These are phyloP conservation scores for Microcyclospora tardicrescens DNA, from an alignment of 2,329 filamentous ascomycete genomes.

Conservation along the genomic window DNA sequence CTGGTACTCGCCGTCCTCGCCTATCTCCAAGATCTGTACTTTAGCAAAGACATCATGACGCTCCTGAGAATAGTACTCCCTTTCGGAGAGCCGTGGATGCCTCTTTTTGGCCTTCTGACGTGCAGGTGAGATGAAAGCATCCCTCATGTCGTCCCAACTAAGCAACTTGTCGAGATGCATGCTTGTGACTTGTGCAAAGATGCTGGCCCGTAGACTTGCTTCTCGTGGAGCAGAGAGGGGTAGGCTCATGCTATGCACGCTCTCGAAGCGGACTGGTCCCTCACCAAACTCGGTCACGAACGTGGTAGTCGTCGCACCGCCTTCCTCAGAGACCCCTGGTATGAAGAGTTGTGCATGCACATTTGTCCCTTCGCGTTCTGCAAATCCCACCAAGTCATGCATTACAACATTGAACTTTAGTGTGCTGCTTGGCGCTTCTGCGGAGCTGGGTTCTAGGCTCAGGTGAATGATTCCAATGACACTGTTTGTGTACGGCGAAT, in stretches of 20 bases:
- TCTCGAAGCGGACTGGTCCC: conserved; percentile 83
- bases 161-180: conserved; percentile 96
- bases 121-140: conserved; percentile 36
- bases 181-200: conserved; percentile 78
- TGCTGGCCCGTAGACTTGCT: conserved; percentile 68
- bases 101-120: neutral
- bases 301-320: conserved; percentile 82
- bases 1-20: conserved; percentile 79
- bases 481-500: conserved; percentile 83
- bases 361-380: conserved; percentile 87
- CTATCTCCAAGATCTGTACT: conserved; percentile 79
- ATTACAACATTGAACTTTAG: conserved; percentile 98
- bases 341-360: conserved; percentile 97
- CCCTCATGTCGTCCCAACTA: conserved; percentile 98
- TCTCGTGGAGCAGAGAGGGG: conserved; percentile 64
- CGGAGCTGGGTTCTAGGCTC: conserved; percentile 84
- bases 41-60: conserved; percentile 84
- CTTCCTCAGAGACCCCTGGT: conserved; percentile 76
- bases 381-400: conserved; percentile 89
- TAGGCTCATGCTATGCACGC: conserved; percentile 95
- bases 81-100: conserved; percentile 64
- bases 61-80: conserved; percentile 86
- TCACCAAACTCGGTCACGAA: conserved; percentile 93
- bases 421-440: conserved; percentile 79
- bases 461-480: conserved; percentile 83